These are phyloP conservation scores for Globisporangium canariense DNA, from an alignment of 352 stramenopile species.

Conservation along the genomic window DNA sequence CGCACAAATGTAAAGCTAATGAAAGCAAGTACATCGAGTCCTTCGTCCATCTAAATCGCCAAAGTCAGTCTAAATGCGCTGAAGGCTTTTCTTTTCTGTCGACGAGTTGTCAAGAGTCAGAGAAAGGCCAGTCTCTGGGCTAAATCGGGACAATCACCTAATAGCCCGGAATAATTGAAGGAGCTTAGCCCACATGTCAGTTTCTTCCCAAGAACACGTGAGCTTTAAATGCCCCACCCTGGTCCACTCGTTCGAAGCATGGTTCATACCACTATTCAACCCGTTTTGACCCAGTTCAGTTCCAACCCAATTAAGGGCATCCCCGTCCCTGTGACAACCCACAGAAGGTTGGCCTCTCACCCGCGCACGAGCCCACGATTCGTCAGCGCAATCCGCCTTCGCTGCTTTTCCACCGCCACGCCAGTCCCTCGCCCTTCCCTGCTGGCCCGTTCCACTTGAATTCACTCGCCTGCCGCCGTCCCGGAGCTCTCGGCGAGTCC, in stretches of 20 bases:
- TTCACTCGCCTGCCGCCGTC: not conserved
- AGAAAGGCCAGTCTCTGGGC: too few species aligned
- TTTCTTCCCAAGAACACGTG: not conserved
- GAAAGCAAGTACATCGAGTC: too few species aligned
- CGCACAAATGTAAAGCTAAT: too few species aligned
- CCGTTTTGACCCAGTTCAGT: not conserved
- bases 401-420: not conserved
- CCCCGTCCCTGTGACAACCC: not conserved
- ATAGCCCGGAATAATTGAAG: not conserved
- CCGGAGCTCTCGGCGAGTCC: not conserved
- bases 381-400: not conserved
- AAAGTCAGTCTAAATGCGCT: too few species aligned
- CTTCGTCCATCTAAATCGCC: too few species aligned
- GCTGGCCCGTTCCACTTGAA: not conserved
- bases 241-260: not conserved
- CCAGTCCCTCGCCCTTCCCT: not conserved
- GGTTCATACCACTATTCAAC: not conserved
- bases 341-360: not conserved
- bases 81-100: too few species aligned
- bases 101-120: too few species aligned
- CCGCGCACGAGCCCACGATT: not conserved
- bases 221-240: not conserved
- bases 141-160: not conserved
- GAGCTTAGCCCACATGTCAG: not conserved
- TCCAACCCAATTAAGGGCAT: not conserved